Evolutionary conservation across 257 asterid species (phyloP), one percentile per base, ranked within the genome.

Genomic region (Eustoma russellianum): DNA sequence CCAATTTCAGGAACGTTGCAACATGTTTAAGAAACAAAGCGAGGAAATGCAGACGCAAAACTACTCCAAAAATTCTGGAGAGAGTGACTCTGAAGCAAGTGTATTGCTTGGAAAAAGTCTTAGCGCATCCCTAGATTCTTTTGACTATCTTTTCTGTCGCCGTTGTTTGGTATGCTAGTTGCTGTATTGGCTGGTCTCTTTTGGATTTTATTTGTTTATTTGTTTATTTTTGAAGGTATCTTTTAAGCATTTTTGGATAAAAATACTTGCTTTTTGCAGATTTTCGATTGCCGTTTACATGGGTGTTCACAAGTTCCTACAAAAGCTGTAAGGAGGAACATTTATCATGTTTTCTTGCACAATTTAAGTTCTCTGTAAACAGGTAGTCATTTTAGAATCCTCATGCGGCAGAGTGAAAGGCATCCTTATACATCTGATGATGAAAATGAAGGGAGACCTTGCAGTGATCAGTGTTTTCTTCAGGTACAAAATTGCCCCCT

Each of bases 81-180:
- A 63, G 59, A 70, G 60, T 49, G 80, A 66, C 52, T 65, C 71
- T 66, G 82, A 64, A 65, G 67, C 61, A 65, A 65, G 61, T 53
- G 53, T 64, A 33, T 65, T 71, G 48, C 65, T 81, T 67, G 83
- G 79, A 60, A 87, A 76, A 67, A 78, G 91, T 72, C 93, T 92
- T 35, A 64, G 69, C 64, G 79, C 85, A 63, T 94, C 99, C 62
- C 74, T 83, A 68, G 94, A 81, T 82, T 82, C 95, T 57, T 85
- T 85, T 52, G 97, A 92, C 79, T 82, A 76, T 70, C 84, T 88
- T 66, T 92, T 92, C 68, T 92, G 99, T 65, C 97, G 97, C 48
- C 95, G 95, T 55, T 92, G 99, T 77, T 76, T 88, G 95, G 99
- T 92, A 83, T 47, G 86, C 57, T 11, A 7, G 43, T 38, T 24